Evolutionary conservation across 2,329 filamentous ascomycete species (phyloP).

Genomic region (Verticillium longisporum): DNA sequence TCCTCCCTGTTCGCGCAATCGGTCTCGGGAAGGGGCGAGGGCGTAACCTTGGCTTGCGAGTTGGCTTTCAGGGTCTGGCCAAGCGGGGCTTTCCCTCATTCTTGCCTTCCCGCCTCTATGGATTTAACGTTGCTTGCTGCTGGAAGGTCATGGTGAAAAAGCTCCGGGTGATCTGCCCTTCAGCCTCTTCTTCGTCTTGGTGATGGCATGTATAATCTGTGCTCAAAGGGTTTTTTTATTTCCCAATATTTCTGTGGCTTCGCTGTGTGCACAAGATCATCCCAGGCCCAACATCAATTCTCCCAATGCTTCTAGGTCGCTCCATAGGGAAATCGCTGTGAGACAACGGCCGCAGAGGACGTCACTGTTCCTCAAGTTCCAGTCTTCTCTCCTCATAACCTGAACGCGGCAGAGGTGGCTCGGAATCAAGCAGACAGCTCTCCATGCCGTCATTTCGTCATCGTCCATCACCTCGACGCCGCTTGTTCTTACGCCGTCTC

Average conservation of each 20-base stretch:
- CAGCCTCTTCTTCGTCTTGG: background rate
- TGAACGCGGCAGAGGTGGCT: background rate
- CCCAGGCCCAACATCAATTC: too few relatives aligned
- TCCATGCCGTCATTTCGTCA: background rate
- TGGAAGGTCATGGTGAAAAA: background rate
- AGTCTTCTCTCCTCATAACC: background rate
- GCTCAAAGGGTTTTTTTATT: background rate
- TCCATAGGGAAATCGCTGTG: too few relatives aligned
- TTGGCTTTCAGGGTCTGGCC: background rate
- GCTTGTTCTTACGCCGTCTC: background rate
- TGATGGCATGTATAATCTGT: background rate
- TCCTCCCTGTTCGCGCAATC: background rate
- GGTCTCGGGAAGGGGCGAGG: background rate
- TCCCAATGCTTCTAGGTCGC: too few relatives aligned
- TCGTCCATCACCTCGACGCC: background rate
- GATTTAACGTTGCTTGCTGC: background rate
- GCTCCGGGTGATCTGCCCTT: background rate
- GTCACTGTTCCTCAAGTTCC: background rate
- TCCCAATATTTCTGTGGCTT: background rate
- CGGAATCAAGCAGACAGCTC: background rate
- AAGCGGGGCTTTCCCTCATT: background rate
- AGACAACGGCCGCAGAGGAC: background rate
- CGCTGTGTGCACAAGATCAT: too few relatives aligned
- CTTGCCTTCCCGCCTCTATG: background rate
- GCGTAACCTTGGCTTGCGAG: background rate